Conservation (phyloP, 257 asterid species). For the Primulina eburnea region DNA sequence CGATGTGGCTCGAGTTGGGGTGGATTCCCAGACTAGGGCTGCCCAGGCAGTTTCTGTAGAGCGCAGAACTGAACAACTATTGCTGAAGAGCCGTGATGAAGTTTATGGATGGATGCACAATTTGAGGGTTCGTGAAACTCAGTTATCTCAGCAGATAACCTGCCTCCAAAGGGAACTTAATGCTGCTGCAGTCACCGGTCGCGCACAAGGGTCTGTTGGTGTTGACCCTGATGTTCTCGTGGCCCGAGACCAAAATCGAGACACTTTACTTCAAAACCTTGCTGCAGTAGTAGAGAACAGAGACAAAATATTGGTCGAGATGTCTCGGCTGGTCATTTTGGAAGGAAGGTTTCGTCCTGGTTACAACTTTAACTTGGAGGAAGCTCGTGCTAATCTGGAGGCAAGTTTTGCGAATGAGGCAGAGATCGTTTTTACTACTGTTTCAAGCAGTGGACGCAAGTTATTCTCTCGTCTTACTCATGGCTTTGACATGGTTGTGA, state of each 20-base stretch:
- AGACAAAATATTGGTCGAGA: conserved; percentile 88
- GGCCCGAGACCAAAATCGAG: conserved; percentile 96
- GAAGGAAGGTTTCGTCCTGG: conserved; percentile 80
- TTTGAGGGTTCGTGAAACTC: conserved; percentile 69
- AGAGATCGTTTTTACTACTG: conserved; percentile 93
- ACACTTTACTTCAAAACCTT: conserved; percentile 69
- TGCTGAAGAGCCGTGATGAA: conserved; percentile 79
- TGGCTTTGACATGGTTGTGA: conserved; percentile 99
- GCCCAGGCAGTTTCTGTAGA: conserved; percentile 99
- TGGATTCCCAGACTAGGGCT: conserved; percentile 96
- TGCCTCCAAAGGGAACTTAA: conserved; percentile 84
- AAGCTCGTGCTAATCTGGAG: conserved; percentile 93
- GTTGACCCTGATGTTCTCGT: conserved; percentile 93
- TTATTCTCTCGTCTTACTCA: conserved; percentile 90
- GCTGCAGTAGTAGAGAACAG: conserved; percentile 94
- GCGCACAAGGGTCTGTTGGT: conserved; percentile 97
- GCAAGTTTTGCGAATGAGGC: conserved; percentile 99
- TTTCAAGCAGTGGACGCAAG: conserved; percentile 97
- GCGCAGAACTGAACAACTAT: conserved; percentile 89
- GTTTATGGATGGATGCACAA: conserved; percentile 85
- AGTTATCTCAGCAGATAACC: conserved; percentile 82
- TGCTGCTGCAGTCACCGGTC: conserved; percentile 70
- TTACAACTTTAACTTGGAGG: conserved; percentile 79
- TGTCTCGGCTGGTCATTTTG: conserved; percentile 85
- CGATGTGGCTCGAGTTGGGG: conserved; percentile 99